Base-by-base conservation (phyloP, 2,329 filamentous ascomycete species). In the Monilinia aucupariae region DNA sequence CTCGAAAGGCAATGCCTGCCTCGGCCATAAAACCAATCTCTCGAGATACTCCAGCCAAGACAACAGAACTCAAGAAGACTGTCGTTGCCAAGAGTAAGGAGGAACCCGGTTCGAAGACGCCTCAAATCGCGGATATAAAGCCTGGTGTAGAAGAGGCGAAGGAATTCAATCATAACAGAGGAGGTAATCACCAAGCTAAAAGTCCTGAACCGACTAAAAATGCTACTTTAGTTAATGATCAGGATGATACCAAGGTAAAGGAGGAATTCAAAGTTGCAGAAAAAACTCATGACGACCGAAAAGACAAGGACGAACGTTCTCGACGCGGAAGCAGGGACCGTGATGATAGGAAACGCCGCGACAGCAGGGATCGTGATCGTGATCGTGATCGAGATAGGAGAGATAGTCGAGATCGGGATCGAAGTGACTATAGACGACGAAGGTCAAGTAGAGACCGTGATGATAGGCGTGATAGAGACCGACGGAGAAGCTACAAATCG, bases 21-120 rank as follows among this genome's bases (percentile, higher is more conserved):
- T 75, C 73, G 12, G 73, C 73, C 15, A 74, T 75, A 60, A 71
- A 69, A 20, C 72, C 73, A 6, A 73, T 74, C 25, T 70, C 70
- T 49, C 65, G 68, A 61, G 71, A 72, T 58, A 68, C 69, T 1
- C 64, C 68, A 27, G 32, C 65, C 7, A 73, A 70, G 59, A 63
- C 65, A 48, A 58, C 63, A n/a, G 73, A 72, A 25, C 41, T 64
- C 20, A 74, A 72, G 63, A 73, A 71, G 47, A 39, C 56, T 52
- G 52, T 30, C 41, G 48, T 58, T 15, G 49, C 64, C 34, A 64
- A 64, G 43, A 43, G 59, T 8, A 68, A 67, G 53, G 67, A 69
- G 20, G 65, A 65, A 27, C 62, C 65, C 54, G 65, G 67, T 25
- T 67, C 69, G 32, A 72, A 71, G 48, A 66, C 64, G 13, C 66